Evolutionary conservation across 1,139 yeast genomes (phyloP).

Genomic region (Maudiozyma humilis): DNA sequence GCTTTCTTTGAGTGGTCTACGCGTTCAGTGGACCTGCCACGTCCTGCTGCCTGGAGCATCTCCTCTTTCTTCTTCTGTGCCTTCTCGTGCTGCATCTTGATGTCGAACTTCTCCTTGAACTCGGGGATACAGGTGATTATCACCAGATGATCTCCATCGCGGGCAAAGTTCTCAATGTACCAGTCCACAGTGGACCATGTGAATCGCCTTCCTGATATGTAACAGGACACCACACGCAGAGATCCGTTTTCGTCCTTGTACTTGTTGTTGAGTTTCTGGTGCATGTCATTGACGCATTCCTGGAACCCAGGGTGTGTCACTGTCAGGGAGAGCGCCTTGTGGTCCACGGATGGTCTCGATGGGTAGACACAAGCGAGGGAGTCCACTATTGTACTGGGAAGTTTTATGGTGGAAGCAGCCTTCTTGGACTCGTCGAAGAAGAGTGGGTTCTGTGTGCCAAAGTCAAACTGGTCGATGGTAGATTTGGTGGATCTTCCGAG

Average conservation of each 20-base stretch:
- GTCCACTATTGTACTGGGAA: constrained; percentile 12
- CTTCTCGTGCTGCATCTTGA: constrained; percentile 11
- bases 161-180: constrained; percentile 43
- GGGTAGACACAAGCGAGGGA: constrained; percentile 36
- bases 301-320: constrained; percentile 39
- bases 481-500: constrained; percentile 22
- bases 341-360: constrained; percentile 44
- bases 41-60: constrained; percentile 4
- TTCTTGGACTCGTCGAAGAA: constrained; percentile 9
- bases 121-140: constrained; percentile 39
- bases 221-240: constrained; percentile 46
- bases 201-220: constrained; percentile 54
- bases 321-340: constrained; percentile 43
- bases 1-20: background rate
- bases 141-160: constrained; percentile 58
- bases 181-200: constrained; percentile 72
- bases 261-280: constrained; percentile 16
- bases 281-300: constrained; percentile 12
- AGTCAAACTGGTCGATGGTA: constrained; percentile 29
- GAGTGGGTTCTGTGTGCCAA: constrained; percentile 23
- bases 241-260: constrained; percentile 30
- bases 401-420: constrained; percentile 6
- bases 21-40: background rate
- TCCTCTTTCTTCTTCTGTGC: constrained; percentile 8
- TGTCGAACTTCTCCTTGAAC: constrained; percentile 20